A percentile compares a stretch with the other conserved stretches of the same genome.
Evolutionary conservation across 306 rosid genomes (phyloP).

Genomic region (Lathyrus sativus): DNA sequence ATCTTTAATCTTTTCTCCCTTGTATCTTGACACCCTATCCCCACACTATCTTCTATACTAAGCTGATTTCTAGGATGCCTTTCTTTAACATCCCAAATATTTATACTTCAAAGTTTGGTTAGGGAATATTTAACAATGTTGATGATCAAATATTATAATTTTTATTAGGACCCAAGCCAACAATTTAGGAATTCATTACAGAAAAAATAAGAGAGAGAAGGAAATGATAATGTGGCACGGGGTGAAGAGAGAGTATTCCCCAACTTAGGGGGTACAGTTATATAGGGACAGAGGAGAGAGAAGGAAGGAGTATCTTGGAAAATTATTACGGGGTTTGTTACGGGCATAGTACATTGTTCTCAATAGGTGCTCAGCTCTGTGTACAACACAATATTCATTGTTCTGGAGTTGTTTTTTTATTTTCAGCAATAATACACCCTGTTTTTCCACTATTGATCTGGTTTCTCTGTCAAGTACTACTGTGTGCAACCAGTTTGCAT

Average conservation of each 20-base stretch:
- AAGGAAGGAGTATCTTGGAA: not conserved
- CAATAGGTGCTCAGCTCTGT: not conserved
- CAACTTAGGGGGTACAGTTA: not conserved
- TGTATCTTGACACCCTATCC: not conserved
- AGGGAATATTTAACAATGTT: not conserved
- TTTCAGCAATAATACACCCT: not conserved
- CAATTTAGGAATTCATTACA: not conserved
- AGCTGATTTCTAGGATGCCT: slow-evolving; percentile 21
- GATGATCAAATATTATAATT: not conserved
- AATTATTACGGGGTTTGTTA: not conserved
- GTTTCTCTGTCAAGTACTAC: not conserved
- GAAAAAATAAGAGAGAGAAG: not conserved
- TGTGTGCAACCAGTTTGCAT: not conserved
- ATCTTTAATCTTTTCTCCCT: not conserved
- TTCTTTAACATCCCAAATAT: slow-evolving; percentile 5
- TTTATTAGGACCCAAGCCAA: not conserved
- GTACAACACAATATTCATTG: not conserved
- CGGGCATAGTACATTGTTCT: not conserved
- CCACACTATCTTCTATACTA: slow-evolving; percentile 17
- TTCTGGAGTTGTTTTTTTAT: not conserved
- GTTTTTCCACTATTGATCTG: not conserved
- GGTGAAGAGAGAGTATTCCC: not conserved
- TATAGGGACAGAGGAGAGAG: not conserved
- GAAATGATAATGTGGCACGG: not conserved
- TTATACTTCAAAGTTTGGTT: slow-evolving; percentile 27